Evolutionary conservation across 2,329 filamentous ascomycete species (phyloP).

Genomic region (Xylariaceae sp.): DNA sequence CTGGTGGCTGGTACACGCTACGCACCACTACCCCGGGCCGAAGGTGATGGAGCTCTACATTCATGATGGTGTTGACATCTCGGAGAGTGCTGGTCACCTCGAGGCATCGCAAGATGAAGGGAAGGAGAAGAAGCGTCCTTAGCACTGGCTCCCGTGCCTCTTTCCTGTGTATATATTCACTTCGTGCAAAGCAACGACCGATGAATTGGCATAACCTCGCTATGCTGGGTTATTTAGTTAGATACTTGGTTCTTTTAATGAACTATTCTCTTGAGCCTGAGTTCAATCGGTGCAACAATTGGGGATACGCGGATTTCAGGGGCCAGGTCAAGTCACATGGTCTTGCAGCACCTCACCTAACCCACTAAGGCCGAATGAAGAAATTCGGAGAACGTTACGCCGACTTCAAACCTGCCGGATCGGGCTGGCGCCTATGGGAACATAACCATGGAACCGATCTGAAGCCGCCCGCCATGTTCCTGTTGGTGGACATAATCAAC

Average conservation of each 20-base stretch:
- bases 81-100: conserved; percentile 5
- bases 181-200: too few species aligned
- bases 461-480: background rate
- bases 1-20: conserved; percentile 44
- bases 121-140: background rate
- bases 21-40: conserved; percentile 44
- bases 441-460: too few species aligned
- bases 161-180: too few species aligned
- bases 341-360: background rate
- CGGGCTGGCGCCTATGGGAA: too few species aligned
- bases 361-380: conserved; percentile 6
- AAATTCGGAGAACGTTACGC: conserved; percentile 19
- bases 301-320: too few species aligned
- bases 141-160: too few species aligned
- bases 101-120: conserved; percentile 3
- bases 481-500: background rate
- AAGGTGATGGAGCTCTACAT: conserved; percentile 44
- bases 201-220: too few species aligned
- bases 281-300: too few species aligned
- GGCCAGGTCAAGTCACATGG: too few species aligned
- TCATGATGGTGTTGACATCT: conserved; percentile 24
- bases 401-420: conserved; percentile 19
- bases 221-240: too few species aligned
- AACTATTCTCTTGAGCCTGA: too few species aligned
- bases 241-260: too few species aligned